These are phyloP conservation scores for Pichia nakasei DNA, from an alignment of 805 yeast species.

Conservation along the genomic window DNA sequence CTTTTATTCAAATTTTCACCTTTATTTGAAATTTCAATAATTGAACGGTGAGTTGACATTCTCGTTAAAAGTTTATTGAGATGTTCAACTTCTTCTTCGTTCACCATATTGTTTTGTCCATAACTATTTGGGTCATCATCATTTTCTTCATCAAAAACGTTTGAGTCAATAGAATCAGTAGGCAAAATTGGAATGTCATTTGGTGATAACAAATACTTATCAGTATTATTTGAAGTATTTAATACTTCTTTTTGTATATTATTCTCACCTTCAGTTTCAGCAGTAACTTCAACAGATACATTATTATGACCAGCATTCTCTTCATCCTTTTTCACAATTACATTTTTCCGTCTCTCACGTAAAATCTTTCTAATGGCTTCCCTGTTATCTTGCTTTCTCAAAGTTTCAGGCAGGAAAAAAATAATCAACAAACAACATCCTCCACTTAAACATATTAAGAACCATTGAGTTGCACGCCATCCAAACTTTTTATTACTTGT, in stretches of 20 bases:
- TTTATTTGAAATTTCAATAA: neutral
- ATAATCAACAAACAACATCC: constrained; percentile 39
- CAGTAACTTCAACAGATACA: neutral
- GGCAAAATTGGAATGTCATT: constrained; percentile 1
- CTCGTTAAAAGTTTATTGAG: constrained; percentile 29
- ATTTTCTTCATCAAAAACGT: constrained; percentile 2
- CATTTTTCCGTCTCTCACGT: constrained; percentile 25
- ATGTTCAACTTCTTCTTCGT: constrained; percentile 17
- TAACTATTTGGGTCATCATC: neutral
- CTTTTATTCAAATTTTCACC: neutral
- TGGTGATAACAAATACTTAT: neutral
- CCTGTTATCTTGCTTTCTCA: constrained; percentile 52
- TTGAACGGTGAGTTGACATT: constrained; percentile 23
- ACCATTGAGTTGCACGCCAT: constrained; percentile 89
- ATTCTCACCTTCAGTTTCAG: neutral
- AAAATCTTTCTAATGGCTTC: constrained; percentile 43
- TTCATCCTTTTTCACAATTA: constrained; percentile 13
- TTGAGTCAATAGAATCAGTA: constrained; percentile 1
- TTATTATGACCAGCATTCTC: constrained; percentile 7
- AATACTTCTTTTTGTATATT: too few relatives aligned
- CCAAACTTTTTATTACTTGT: constrained; percentile 51
- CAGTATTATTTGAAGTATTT: too few relatives aligned
- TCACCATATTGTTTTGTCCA: neutral
- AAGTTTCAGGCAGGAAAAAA: constrained; percentile 70
- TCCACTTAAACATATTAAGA: constrained; percentile 60